phyloP scores from a whole-genome alignment of 2,329 filamentous ascomycete species.

The Aspergillus terreus region DNA sequence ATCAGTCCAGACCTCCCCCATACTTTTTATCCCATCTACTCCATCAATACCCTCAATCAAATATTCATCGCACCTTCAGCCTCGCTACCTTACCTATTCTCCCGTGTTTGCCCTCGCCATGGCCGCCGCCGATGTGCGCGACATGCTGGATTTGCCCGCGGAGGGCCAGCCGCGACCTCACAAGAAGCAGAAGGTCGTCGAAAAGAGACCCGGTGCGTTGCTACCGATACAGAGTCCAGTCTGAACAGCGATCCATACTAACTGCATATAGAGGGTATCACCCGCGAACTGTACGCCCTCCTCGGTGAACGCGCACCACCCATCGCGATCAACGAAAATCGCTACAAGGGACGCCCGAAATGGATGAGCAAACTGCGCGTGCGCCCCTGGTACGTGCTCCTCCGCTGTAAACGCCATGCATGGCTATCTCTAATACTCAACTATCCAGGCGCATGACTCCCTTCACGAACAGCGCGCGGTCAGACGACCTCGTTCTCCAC shows the following conservation, averaged over 20 bases:
- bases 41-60: slow-evolving; percentile 1
- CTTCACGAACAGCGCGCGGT: slow-evolving; percentile 75
- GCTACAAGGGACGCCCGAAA: slow-evolving; percentile 50
- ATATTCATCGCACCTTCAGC: not conserved
- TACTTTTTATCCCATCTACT: slow-evolving; percentile 12
- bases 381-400: slow-evolving; percentile 41
- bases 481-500: slow-evolving; percentile 65
- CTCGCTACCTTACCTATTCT: not conserved
- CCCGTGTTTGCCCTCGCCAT: slow-evolving; percentile 42
- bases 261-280: slow-evolving; percentile 42
- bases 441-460: slow-evolving; percentile 61
- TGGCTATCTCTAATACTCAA: slow-evolving; percentile 36
- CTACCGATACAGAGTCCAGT: not conserved
- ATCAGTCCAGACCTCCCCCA: slow-evolving; percentile 5
- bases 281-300: slow-evolving; percentile 48
- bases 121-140: slow-evolving; percentile 77
- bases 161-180: slow-evolving; percentile 58
- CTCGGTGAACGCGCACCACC: slow-evolving; percentile 51
- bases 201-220: slow-evolving; percentile 52
- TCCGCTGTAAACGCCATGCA: slow-evolving; percentile 40
- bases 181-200: slow-evolving; percentile 71
- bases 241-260: not conserved
- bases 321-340: slow-evolving; percentile 50
- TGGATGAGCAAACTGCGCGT: slow-evolving; percentile 43
- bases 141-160: slow-evolving; percentile 75